Percentiles rank a stretch among this genome's conserved stretches.
phyloP scores from a whole-genome alignment of 306 rosid species.

The Sophora flavescens region DNA sequence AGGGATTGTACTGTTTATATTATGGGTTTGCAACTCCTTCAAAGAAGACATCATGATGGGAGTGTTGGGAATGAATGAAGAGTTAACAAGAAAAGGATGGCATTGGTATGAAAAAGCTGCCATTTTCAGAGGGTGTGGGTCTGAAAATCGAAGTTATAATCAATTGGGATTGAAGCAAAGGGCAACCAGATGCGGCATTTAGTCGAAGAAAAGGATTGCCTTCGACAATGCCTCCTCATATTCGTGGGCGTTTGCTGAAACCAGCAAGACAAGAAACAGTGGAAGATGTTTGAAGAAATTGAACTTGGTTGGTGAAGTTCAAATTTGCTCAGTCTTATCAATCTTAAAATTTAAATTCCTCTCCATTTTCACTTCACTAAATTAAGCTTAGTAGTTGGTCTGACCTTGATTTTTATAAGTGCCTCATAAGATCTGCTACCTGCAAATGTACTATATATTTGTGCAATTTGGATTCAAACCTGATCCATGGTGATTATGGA shows the following conservation, averaged over 20 bases:
- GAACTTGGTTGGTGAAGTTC: constrained; percentile 31
- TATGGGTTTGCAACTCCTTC: constrained; percentile 23
- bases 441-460: neutral
- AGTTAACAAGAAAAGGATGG: constrained; percentile 64
- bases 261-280: too few species aligned
- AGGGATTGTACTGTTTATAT: constrained; percentile 13
- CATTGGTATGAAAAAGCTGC: constrained; percentile 73
- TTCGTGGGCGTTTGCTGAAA: too few species aligned
- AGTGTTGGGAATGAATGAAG: constrained; percentile 49
- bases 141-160: constrained; percentile 41
- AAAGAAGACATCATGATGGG: constrained; percentile 43
- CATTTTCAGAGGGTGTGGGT: constrained; percentile 52
- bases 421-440: too few species aligned
- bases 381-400: constrained; percentile 10
- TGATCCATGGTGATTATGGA: neutral
- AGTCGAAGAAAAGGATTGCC: too few species aligned
- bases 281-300: too few species aligned
- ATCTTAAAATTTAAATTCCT: neutral
- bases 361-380: constrained; percentile 17
- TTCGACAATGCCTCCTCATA: too few species aligned
- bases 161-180: constrained; percentile 32
- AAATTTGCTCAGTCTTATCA: constrained; percentile 7
- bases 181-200: constrained; percentile 41
- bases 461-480: neutral
- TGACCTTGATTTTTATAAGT: constrained; percentile 13